These are phyloP conservation scores for Glebionis coronaria DNA, from an alignment of 129 eudicot species.

Conservation along the genomic window DNA sequence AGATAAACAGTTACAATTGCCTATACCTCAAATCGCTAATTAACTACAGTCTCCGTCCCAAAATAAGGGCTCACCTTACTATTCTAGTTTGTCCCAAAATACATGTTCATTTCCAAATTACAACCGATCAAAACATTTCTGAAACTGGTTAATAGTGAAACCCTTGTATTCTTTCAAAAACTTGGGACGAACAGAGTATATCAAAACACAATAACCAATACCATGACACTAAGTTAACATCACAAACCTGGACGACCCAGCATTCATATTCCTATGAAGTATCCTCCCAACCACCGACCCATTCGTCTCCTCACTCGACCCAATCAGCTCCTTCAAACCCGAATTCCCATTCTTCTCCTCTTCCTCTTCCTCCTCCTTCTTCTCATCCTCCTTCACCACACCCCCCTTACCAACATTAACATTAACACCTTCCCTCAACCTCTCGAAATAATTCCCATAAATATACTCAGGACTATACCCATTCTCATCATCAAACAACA, in stretches of 20 bases:
- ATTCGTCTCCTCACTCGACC: conserved; percentile 25
- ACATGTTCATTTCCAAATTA: too few relatives aligned
- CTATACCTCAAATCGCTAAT: too few relatives aligned
- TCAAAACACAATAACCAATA: not conserved
- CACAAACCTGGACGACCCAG: conserved; percentile 53
- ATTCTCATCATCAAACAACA: conserved; percentile 85
- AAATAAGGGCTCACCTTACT: too few relatives aligned
- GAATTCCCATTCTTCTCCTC: conserved; percentile 32
- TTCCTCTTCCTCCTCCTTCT: conserved; percentile 15
- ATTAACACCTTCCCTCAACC: conserved; percentile 25
- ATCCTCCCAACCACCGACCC: conserved; percentile 39
- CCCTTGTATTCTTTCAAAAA: too few relatives aligned
- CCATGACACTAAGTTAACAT: not conserved
- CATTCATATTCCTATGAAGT: conserved; percentile 63
- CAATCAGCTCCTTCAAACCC: conserved; percentile 80
- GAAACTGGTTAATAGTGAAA: too few relatives aligned
- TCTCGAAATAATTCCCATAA: conserved; percentile 86
- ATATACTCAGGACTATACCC: conserved; percentile 87
- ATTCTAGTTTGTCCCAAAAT: too few relatives aligned
- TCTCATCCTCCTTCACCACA: conserved; percentile 9
- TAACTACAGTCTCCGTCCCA: too few relatives aligned
- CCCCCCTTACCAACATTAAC: not conserved
- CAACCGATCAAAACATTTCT: too few relatives aligned
- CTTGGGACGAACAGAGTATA: not conserved
- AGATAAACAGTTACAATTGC: too few relatives aligned